Conservation (phyloP, 2,329 filamentous ascomycete genomes). For the Aspergillus chevalieri region DNA sequence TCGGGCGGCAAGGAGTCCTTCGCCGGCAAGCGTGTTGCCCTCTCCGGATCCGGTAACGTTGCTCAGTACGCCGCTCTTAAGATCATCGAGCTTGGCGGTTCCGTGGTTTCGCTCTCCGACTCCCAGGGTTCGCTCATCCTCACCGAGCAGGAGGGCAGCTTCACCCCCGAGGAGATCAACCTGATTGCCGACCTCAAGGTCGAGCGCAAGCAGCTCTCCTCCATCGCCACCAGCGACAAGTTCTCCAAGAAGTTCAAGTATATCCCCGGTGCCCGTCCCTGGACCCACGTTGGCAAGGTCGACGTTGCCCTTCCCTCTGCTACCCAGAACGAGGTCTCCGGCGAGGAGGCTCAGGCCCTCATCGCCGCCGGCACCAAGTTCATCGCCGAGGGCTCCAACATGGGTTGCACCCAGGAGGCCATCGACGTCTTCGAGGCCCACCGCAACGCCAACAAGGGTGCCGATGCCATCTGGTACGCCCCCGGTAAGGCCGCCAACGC, state of each 20-base stretch:
- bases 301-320: slow-evolving; percentile 89
- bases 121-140: slow-evolving; percentile 79
- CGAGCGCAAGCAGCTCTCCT: slow-evolving; percentile 72
- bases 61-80: slow-evolving; percentile 97
- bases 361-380: slow-evolving; percentile 71
- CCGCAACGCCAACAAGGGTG: slow-evolving; percentile 57
- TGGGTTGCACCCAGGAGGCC: slow-evolving; percentile 94
- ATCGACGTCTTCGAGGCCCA: slow-evolving; percentile 89
- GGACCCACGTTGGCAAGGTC: slow-evolving; percentile 81
- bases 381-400: slow-evolving; percentile 96
- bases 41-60: slow-evolving; percentile 96
- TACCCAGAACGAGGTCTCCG: slow-evolving; percentile 95
- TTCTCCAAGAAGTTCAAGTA: slow-evolving; percentile 70
- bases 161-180: slow-evolving; percentile 73
- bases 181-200: slow-evolving; percentile 82
- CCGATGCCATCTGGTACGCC: slow-evolving; percentile 80
- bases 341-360: slow-evolving; percentile 80
- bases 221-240: slow-evolving; percentile 54
- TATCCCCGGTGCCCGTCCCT: slow-evolving; percentile 79
- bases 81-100: slow-evolving; percentile 90
- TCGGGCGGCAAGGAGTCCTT: slow-evolving; percentile 72
- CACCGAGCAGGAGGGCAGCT: slow-evolving; percentile 57
- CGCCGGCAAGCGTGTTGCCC: slow-evolving; percentile 84
- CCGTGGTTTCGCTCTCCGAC: slow-evolving; percentile 88
- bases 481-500: slow-evolving; percentile 97